These are phyloP conservation scores for Penicillium ucsense DNA, from an alignment of 495 filamentous ascomycete species.

Conservation along the genomic window DNA sequence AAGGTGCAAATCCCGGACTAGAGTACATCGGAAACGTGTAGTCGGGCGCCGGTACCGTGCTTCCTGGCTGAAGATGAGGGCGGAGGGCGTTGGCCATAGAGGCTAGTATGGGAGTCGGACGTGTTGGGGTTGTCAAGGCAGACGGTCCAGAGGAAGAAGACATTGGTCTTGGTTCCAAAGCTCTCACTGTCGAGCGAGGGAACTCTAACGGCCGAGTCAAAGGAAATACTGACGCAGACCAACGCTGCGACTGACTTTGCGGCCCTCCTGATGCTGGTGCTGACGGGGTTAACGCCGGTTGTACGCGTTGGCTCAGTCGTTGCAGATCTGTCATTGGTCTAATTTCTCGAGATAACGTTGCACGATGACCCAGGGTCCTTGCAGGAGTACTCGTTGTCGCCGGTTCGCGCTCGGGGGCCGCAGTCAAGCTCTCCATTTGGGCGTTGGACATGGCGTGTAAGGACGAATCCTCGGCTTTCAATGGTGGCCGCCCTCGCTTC, in stretches of 20 bases:
- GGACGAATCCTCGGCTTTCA: conserved; percentile 67
- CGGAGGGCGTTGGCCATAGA: conserved; percentile 21
- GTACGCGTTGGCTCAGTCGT: conserved; percentile 10
- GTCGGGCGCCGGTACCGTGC: conserved; percentile 21
- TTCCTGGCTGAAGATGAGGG: conserved; percentile 17
- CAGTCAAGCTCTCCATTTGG: conserved; percentile 19
- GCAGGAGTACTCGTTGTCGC: conserved; percentile 8
- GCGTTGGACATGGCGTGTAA: conserved; percentile 24
- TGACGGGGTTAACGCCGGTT: conserved; percentile 13
- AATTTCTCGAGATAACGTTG: conserved; percentile 35
- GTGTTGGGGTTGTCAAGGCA: conserved; percentile 15
- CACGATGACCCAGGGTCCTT: conserved; percentile 26
- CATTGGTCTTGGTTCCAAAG: conserved; percentile 19
- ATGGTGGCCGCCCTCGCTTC: conserved; percentile 82
- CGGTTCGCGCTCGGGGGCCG: conserved; percentile 20
- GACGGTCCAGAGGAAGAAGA: conserved; percentile 31
- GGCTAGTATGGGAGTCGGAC: conserved; percentile 21
- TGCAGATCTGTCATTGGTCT: conserved; percentile 38
- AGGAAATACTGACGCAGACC: conserved; percentile 29
- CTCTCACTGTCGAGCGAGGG: conserved; percentile 17
- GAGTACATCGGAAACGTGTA: conserved; percentile 21
- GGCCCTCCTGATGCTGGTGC: conserved; percentile 15
- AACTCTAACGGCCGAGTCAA: conserved; percentile 25
- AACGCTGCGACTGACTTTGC: conserved; percentile 23
- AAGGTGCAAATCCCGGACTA: conserved; percentile 19